These are phyloP conservation scores for Odontarrhena argentea DNA, from an alignment of 345 rosid species.

Conservation along the genomic window DNA sequence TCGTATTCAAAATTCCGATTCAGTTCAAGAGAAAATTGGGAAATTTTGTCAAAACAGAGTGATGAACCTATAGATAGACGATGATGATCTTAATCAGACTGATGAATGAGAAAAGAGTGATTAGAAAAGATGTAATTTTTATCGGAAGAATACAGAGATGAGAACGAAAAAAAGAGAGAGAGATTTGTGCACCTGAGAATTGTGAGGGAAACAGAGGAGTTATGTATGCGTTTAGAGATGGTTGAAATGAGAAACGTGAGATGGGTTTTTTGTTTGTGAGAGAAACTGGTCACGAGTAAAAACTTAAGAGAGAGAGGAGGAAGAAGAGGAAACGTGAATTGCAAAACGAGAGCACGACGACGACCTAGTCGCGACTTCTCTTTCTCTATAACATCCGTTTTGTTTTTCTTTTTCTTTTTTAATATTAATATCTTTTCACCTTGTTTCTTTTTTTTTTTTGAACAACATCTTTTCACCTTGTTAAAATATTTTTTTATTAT, in stretches of 20 bases:
- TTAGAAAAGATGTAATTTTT: neutral
- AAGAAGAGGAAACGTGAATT: constrained; percentile 42
- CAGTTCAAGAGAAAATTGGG: neutral
- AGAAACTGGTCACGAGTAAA: constrained; percentile 29
- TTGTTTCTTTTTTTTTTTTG: too few relatives aligned
- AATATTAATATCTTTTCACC: too few relatives aligned
- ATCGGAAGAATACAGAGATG: neutral
- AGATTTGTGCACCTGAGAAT: constrained; percentile 32
- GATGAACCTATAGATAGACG: neutral
- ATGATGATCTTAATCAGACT: constrained; percentile 3
- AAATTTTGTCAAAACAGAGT: neutral
- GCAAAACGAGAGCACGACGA: constrained; percentile 37
- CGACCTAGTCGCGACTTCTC: constrained; percentile 38
- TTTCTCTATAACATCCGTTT: constrained; percentile 17
- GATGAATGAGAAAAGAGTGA: neutral
- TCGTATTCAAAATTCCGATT: too few relatives aligned
- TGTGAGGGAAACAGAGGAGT: constrained; percentile 37
- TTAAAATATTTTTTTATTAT: too few relatives aligned
- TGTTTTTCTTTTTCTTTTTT: neutral
- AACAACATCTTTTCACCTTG: too few relatives aligned
- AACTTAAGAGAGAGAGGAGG: constrained; percentile 28
- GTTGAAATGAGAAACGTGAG: constrained; percentile 20
- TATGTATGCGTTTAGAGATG: constrained; percentile 10
- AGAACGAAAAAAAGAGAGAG: constrained; percentile 5
- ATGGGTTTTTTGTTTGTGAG: constrained; percentile 5